A percentile compares a stretch with the other conserved stretches of the same genome.
These are phyloP conservation scores for Cutaneotrichosporon sp. DNA, from an alignment of 1,284 basidiomycete genomes.

Conservation along the genomic window DNA sequence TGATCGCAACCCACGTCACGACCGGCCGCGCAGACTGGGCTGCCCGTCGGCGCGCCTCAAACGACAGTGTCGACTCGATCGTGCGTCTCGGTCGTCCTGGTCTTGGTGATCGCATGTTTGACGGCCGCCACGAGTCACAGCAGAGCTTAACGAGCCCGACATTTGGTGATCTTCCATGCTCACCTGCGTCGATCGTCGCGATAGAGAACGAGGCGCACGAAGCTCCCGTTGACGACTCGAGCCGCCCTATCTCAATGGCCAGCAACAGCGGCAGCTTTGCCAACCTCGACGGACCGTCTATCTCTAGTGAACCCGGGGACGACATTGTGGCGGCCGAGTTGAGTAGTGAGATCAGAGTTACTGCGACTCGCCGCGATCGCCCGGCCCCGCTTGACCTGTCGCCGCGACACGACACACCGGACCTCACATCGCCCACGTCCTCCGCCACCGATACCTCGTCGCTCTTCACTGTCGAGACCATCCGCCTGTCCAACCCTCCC, in stretches of 20 bases:
- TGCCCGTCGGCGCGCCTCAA: slow-evolving; percentile 57
- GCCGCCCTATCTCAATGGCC: slow-evolving; percentile 57
- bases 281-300: slow-evolving; percentile 19
- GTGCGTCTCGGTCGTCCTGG: slow-evolving; percentile 62
- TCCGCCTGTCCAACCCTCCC: slow-evolving; percentile 20
- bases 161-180: slow-evolving; percentile 8
- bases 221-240: no score
- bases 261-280: slow-evolving; percentile 6
- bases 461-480: slow-evolving; percentile 32
- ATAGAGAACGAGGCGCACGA: slow-evolving; percentile 11
- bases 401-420: slow-evolving; percentile 25
- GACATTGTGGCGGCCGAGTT: background rate
- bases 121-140: slow-evolving; percentile 51
- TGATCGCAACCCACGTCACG: slow-evolving; percentile 17
- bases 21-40: slow-evolving; percentile 60
- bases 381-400: slow-evolving; percentile 23
- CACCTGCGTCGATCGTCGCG: slow-evolving; percentile 11
- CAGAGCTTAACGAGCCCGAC: background rate
- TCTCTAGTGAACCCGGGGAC: background rate
- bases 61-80: slow-evolving; percentile 59
- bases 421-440: slow-evolving; percentile 30
- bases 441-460: slow-evolving; percentile 27
- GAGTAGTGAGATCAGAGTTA: no score
- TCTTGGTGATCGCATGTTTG: slow-evolving; percentile 83
- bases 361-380: slow-evolving; percentile 10